A percentile compares a stretch with the other conserved stretches of the same genome.
These are phyloP conservation scores for Pyrus pyrifolia DNA, from an alignment of 306 rosid species.

Conservation along the genomic window DNA sequence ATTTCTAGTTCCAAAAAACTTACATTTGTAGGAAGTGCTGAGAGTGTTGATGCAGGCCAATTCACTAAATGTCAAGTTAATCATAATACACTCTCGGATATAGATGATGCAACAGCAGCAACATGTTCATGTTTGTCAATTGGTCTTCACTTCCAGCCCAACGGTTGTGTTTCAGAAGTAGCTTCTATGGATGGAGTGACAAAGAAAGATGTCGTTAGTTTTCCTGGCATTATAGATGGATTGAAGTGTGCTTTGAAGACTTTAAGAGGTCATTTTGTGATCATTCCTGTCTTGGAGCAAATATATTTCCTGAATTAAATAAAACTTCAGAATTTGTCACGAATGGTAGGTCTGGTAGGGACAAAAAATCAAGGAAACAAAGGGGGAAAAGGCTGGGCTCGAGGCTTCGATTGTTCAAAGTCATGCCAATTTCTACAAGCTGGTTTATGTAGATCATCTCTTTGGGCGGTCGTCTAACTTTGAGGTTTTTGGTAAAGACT, in stretches of 20 bases:
- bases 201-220: constrained; percentile 15
- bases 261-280: constrained; percentile 52
- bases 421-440: too few species aligned
- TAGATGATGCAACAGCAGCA: constrained; percentile 29
- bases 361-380: constrained; percentile 40
- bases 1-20: constrained; percentile 30
- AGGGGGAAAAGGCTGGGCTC: constrained; percentile 20
- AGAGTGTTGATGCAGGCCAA: constrained; percentile 24
- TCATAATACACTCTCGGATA: constrained; percentile 18
- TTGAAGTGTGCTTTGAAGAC: constrained; percentile 31
- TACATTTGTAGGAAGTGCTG: constrained; percentile 19
- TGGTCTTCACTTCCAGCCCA: constrained; percentile 23
- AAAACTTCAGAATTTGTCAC: constrained; percentile 19
- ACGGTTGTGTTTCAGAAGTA: constrained; percentile 19
- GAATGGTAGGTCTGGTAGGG: constrained; percentile 46
- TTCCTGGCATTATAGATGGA: constrained; percentile 33
- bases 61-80: constrained; percentile 22
- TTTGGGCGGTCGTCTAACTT: too few species aligned
- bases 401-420: too few species aligned
- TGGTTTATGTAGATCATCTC: too few species aligned
- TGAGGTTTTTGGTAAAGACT: too few species aligned
- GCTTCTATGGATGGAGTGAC: constrained; percentile 17
- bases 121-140: constrained; percentile 35
- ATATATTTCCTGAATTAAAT: constrained; percentile 45
- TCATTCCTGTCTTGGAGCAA: constrained; percentile 60